These are phyloP conservation scores for Chenopodium suecicum DNA, from an alignment of 148 eudicot genomes.

Conservation along the genomic window DNA sequence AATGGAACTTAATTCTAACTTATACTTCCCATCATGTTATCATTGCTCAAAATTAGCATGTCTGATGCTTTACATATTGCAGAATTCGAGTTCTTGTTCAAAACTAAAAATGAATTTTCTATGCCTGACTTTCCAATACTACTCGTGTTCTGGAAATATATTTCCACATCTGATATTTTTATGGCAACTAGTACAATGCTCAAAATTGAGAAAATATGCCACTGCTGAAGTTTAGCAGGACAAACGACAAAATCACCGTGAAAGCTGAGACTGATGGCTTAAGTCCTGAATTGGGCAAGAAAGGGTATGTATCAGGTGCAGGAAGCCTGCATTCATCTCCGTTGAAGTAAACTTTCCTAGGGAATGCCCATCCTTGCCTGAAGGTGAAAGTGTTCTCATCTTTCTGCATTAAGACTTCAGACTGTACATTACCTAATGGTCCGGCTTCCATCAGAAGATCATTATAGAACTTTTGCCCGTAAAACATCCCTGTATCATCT, in stretches of 20 bases:
- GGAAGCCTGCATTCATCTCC: conserved; percentile 86
- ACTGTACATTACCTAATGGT: conserved; percentile 66
- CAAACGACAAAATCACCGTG: background rate
- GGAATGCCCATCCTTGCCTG: conserved; percentile 85
- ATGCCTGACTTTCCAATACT: background rate
- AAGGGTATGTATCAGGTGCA: conserved; percentile 66
- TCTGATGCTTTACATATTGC: conserved; percentile 15
- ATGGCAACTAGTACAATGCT: background rate
- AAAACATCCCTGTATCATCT: conserved; percentile 94
- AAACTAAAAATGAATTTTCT: conserved; percentile 15
- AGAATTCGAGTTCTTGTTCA: background rate
- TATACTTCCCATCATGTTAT: background rate
- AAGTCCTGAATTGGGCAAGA: conserved; percentile 52
- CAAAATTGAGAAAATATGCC: conserved; percentile 2
- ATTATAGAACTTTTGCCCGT: conserved; percentile 74
- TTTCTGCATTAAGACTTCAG: conserved; percentile 72
- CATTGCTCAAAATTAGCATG: background rate
- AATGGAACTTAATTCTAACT: conserved; percentile 1
- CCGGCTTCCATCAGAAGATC: conserved; percentile 83
- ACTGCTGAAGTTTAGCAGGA: conserved; percentile 8
- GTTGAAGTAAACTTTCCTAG: conserved; percentile 76
- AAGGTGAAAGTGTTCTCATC: conserved; percentile 65
- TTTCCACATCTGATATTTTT: background rate
- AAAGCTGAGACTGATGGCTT: conserved; percentile 15
- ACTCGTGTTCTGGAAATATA: background rate